phyloP scores from a whole-genome alignment of 805 yeast species.

The Isabelozyma heimii region DNA sequence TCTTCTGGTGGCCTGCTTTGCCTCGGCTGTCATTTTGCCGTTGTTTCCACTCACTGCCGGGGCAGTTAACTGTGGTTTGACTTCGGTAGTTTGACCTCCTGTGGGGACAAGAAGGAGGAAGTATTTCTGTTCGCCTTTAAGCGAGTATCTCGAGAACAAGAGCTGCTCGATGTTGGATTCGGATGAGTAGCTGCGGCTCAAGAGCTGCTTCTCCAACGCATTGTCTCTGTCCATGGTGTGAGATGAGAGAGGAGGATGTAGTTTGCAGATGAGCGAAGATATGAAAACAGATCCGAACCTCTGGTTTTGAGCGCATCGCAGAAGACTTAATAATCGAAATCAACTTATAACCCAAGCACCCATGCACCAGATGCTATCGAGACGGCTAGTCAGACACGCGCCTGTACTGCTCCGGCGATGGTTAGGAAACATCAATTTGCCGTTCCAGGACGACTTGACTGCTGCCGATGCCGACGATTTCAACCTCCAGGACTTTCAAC shows the following conservation, averaged over 20 bases:
- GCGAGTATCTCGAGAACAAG: slow-evolving; percentile 44
- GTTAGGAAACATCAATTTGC: slow-evolving; percentile 21
- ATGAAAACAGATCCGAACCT: too few species aligned
- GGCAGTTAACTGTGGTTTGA: slow-evolving; percentile 1
- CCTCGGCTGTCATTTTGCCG: slow-evolving; percentile 16
- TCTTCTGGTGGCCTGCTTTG: slow-evolving; percentile 31
- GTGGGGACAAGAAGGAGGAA: slow-evolving; percentile 40
- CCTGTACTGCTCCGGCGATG: neutral
- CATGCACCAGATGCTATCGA: neutral
- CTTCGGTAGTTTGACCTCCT: slow-evolving; percentile 13
- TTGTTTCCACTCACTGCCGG: slow-evolving; percentile 1
- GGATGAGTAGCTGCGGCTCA: slow-evolving; percentile 43
- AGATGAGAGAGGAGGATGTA: neutral
- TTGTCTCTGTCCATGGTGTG: slow-evolving; percentile 39
- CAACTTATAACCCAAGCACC: too few species aligned
- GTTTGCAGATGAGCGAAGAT: too few species aligned
- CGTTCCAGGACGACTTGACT: slow-evolving; percentile 39
- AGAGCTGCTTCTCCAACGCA: slow-evolving; percentile 44
- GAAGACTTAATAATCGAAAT: neutral
- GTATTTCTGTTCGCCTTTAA: slow-evolving; percentile 46
- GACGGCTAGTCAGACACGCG: neutral
- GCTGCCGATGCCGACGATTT: slow-evolving; percentile 33
- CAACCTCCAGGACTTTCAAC: slow-evolving; percentile 36
- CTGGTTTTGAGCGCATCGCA: neutral
- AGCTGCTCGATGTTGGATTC: slow-evolving; percentile 36